These are phyloP conservation scores for Wickerhamiella allomyrinae DNA, from an alignment of 805 yeast species.

Conservation along the genomic window DNA sequence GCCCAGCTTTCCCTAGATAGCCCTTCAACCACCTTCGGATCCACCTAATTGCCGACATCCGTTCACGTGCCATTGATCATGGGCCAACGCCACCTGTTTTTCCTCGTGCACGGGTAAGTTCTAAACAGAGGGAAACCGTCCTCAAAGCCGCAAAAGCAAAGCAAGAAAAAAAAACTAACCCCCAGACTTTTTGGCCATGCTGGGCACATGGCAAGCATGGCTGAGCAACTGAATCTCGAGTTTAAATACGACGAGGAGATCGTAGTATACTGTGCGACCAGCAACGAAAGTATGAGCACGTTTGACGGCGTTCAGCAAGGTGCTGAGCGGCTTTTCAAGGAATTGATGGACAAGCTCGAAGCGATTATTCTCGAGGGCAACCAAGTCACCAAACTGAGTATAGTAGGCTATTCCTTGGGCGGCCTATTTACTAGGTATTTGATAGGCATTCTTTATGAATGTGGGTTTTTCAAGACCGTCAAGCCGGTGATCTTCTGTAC, in stretches of 20 bases:
- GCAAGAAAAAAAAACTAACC: neutral
- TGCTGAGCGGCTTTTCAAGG: slow-evolving; percentile 47
- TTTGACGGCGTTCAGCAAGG: slow-evolving; percentile 71
- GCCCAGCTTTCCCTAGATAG: too few species aligned
- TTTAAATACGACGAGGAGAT: slow-evolving; percentile 28
- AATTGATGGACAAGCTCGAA: slow-evolving; percentile 32
- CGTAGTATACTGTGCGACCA: slow-evolving; percentile 31
- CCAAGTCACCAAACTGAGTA: slow-evolving; percentile 46
- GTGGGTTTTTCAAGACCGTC: slow-evolving; percentile 39
- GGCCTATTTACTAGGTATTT: slow-evolving; percentile 70
- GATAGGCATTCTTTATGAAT: slow-evolving; percentile 46
- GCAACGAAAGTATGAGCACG: slow-evolving; percentile 59
- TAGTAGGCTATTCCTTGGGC: slow-evolving; percentile 84
- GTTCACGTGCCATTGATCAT: too few species aligned
- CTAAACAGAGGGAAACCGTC: too few species aligned
- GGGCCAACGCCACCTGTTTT: slow-evolving; percentile 13
- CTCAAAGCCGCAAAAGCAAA: too few species aligned
- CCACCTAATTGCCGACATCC: too few species aligned
- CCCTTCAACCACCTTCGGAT: too few species aligned
- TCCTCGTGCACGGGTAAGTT: slow-evolving; percentile 15
- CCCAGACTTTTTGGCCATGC: slow-evolving; percentile 53
- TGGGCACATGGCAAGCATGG: slow-evolving; percentile 38
- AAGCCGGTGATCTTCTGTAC: slow-evolving; percentile 52
- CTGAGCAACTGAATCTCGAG: slow-evolving; percentile 28
- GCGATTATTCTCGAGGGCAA: slow-evolving; percentile 25